Base-by-base conservation (phyloP, 345 rosid genomes). In the Abelmoschus esculentus region DNA sequence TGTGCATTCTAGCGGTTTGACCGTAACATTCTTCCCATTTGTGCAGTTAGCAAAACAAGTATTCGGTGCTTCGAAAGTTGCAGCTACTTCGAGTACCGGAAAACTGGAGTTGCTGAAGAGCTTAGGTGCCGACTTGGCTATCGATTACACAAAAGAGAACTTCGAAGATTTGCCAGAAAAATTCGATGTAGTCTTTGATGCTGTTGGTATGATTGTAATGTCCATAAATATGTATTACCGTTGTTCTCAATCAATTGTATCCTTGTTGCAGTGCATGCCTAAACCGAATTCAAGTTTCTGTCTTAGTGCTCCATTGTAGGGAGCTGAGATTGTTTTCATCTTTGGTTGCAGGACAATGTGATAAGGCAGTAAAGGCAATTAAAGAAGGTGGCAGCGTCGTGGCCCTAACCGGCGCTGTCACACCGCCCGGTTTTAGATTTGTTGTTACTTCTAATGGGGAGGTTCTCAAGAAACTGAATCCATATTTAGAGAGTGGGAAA, bases 371-470 rank as follows among this genome's bases (percentile, higher is more conserved):
- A 75, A 89, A 93, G 79, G 92, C 67, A 36, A 72, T 91, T 53
- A 93, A 91, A 80, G 89, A 89, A 80, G 97, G 96, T 14, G 98
- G 98, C n/a, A 83, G 80, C 15, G 93, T 91, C 19, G 98, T 89
- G 76, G 98, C 91, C 57, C 75, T 93, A 66, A 93, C 98, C 0
- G 98, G 98, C 5, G 96, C 97, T 0, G 97, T 91, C 2, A 87
- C 91, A 1, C 90, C 97, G 0, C 96, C 96, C 57, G 96, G 97
- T 47, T 93, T 93, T 63, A 78, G 97, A 83, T 93, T 93, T 61
- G 98, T 91, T 29, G 97, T 93, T 61, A 91, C 97, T 31, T 91
- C 96, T 71, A 80, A 86, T 3, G 96, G 97, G 9, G 93, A 74
- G 2, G 88, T 87, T 47, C 73, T 93, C 74, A 93, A 89, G 89